phyloP scores from a whole-genome alignment of 2,329 filamentous ascomycete genomes.

The Exserohilum turcica region DNA sequence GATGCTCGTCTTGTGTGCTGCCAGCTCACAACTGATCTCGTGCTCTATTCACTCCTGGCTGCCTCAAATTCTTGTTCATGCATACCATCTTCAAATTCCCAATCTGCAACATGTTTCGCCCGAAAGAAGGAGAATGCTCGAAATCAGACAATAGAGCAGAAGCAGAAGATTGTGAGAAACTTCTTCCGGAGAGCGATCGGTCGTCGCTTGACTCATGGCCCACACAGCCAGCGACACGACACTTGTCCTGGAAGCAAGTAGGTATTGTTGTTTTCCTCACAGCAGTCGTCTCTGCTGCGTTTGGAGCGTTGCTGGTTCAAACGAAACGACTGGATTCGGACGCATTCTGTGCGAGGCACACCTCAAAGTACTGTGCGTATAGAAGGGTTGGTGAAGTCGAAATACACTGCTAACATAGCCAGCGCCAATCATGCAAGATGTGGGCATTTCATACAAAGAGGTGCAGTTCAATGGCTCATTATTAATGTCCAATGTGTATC shows the following conservation, averaged over 20 bases:
- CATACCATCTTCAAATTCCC: background rate
- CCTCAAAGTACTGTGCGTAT: conserved; percentile 41
- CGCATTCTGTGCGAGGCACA: conserved; percentile 35
- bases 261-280: conserved; percentile 12
- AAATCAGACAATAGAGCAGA: background rate
- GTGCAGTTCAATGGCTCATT: conserved; percentile 63
- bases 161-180: conserved; percentile 1
- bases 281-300: conserved; percentile 24
- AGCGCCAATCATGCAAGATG: conserved; percentile 47
- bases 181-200: background rate
- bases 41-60: background rate
- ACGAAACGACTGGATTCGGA: conserved; percentile 25
- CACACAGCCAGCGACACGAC: background rate
- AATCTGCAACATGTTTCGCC: background rate
- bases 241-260: background rate
- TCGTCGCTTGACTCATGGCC: background rate
- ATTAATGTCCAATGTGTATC: conserved; percentile 59
- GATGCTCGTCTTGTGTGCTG: background rate
- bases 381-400: background rate
- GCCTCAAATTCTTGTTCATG: background rate
- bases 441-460: conserved; percentile 49
- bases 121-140: background rate
- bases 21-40: background rate
- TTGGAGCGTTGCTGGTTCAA: conserved; percentile 30
- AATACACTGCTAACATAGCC: background rate